Base-by-base conservation (phyloP, 805 yeast species). In the Blastobotrys chiropterorum region DNA sequence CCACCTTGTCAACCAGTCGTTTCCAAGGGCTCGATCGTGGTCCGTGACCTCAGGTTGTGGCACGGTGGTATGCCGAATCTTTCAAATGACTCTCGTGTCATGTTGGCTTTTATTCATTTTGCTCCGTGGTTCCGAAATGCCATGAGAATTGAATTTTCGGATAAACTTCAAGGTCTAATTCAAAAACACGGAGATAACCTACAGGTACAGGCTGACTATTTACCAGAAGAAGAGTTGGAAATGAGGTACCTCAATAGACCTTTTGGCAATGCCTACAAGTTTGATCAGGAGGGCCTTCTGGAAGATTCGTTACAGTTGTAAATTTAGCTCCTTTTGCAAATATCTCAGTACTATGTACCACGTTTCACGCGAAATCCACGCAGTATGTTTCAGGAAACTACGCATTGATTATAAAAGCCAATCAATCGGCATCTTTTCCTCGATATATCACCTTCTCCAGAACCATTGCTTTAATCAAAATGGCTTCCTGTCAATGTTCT, bases 111-210 rank as follows among this genome's bases (percentile, higher is more conserved):
- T 5, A 42, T 42, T 17, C 20, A 42, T 14, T 42, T 42, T 42
- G 44, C 44, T 16, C 44, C 44, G 44, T 42, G 44, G 44, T 42
- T 42, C 26, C 20, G 44, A 17, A 42, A 42, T 14, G 44, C 50
- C 3, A 42, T 42, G 44, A n/a, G 14, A 13, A 20, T 42, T 6
- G 44, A 42, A 20, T 16, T 42, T 42, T 16, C 44, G 5, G 26
- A 20, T 7, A 11, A 42, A 5, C 44, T 42, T 15, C 22, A n/a
- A 20, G 26, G 14, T 11, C 7, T 19, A 6, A 14, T 42, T 21
- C 22, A 6, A 14, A 15, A 42, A 17, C 26, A 42, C 17, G 26
- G 26, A 17, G 20, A 5, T 17, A 20, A 20, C 44, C 20, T 42
- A 13, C 44, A 17, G 21, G 44, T 42, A 5, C 44, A 42, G 14